Evolutionary conservation across 2,329 filamentous ascomycete genomes (phyloP).

Genomic region (Ophiostoma tasmaniense): DNA sequence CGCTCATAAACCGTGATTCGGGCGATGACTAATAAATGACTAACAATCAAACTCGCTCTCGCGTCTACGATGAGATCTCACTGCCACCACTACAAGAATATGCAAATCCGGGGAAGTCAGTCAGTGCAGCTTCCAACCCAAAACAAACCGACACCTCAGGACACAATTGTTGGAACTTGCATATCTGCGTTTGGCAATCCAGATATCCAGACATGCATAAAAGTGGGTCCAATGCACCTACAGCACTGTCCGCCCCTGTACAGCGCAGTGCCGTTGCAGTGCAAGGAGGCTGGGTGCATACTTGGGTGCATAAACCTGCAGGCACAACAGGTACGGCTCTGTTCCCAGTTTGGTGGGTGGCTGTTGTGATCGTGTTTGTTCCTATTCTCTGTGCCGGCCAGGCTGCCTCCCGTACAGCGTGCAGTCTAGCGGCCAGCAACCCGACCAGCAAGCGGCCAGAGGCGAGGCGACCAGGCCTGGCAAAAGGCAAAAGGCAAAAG

Average conservation of each 20-base stretch:
- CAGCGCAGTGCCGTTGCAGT: not conserved
- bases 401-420: not conserved
- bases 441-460: not conserved
- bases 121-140: not conserved
- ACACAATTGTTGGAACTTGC: not conserved
- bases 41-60: not conserved
- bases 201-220: not conserved
- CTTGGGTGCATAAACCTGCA: not conserved
- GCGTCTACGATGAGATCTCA: not conserved
- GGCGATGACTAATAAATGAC: not conserved
- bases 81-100: not conserved
- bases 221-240: not conserved
- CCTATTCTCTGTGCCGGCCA: not conserved
- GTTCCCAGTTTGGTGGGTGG: not conserved
- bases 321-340: not conserved
- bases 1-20: not conserved
- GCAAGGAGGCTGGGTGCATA: conserved; percentile 15
- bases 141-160: not conserved
- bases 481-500: no score
- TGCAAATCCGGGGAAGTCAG: not conserved
- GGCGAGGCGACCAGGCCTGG: not conserved
- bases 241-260: not conserved
- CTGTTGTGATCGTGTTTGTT: not conserved
- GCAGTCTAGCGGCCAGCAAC: no score
- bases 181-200: not conserved